These are phyloP conservation scores for Nakazawaea laoshanensis DNA, from an alignment of 805 yeast species.

Conservation along the genomic window DNA sequence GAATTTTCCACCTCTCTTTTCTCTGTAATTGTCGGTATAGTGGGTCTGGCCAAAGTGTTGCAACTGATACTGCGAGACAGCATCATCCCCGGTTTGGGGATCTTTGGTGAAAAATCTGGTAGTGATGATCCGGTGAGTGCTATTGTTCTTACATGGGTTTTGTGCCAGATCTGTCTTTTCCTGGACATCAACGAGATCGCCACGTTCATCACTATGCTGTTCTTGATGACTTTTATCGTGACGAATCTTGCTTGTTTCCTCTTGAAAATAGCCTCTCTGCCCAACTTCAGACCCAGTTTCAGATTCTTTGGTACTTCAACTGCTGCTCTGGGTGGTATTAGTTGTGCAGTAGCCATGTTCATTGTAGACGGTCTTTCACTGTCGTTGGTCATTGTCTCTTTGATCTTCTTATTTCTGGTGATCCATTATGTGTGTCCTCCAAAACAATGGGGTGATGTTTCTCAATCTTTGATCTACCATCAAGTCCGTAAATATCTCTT, in stretches of 20 bases:
- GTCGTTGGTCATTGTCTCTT: constrained; percentile 56
- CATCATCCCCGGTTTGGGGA: constrained; percentile 70
- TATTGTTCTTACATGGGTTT: constrained; percentile 65
- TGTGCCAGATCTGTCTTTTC: constrained; percentile 79
- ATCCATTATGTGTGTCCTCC: constrained; percentile 93
- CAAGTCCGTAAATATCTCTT: constrained; percentile 90
- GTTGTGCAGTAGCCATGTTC: constrained; percentile 80
- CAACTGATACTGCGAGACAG: constrained; percentile 88
- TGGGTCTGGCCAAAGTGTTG: constrained; percentile 88
- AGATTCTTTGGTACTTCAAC: constrained; percentile 76
- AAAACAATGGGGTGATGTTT: constrained; percentile 96
- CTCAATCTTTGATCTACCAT: constrained; percentile 90
- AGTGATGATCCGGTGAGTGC: constrained; percentile 56
- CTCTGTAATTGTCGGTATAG: constrained; percentile 90
- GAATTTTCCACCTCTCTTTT: constrained; percentile 87
- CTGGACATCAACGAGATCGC: constrained; percentile 94
- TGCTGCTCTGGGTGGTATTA: constrained; percentile 66
- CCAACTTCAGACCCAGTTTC: constrained; percentile 97
- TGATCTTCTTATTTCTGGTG: constrained; percentile 57
- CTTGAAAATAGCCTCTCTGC: constrained; percentile 84
- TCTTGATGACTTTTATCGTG: constrained; percentile 90
- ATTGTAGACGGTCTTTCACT: constrained; percentile 92
- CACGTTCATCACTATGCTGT: constrained; percentile 93
- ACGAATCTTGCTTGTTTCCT: constrained; percentile 91
- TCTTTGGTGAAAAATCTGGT: constrained; percentile 44